Percentiles rank a stretch among this genome's conserved stretches.
phyloP scores from a whole-genome alignment of 2,329 filamentous ascomycete genomes.

The Metarhizium brunneum region DNA sequence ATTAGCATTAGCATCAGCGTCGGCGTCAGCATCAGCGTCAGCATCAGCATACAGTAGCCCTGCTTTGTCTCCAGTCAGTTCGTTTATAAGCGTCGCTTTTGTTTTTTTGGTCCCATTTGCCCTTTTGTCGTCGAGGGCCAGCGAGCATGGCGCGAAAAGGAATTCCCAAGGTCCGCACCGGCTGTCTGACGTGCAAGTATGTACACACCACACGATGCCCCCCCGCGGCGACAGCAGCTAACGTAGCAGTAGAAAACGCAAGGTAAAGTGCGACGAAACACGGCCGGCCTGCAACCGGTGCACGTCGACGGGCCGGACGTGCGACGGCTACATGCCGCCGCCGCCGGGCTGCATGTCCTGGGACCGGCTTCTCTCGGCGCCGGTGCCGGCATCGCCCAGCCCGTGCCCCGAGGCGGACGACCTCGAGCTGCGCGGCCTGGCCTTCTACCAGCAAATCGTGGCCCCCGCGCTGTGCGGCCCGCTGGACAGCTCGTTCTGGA shows the following conservation, averaged over 20 bases:
- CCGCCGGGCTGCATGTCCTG: slow-evolving; percentile 20
- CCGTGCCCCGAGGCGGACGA: slow-evolving; percentile 10
- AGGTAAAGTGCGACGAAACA: slow-evolving; percentile 48
- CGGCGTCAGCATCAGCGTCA: too few species aligned
- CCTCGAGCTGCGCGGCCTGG: slow-evolving; percentile 22
- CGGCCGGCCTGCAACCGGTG: slow-evolving; percentile 43
- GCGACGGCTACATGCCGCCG: slow-evolving; percentile 42
- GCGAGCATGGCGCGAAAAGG: slow-evolving; percentile 15
- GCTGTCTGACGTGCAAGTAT: slow-evolving; percentile 46
- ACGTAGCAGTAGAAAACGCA: slow-evolving; percentile 32
- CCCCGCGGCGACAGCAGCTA: slow-evolving; percentile 17
- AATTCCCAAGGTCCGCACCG: slow-evolving; percentile 30
- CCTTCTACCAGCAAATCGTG: slow-evolving; percentile 28
- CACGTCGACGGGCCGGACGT: slow-evolving; percentile 40
- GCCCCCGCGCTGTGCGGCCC: slow-evolving; percentile 26
- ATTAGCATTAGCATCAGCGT: too few species aligned
- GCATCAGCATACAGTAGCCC: too few species aligned
- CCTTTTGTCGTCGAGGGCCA: not conserved
- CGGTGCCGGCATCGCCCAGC: slow-evolving; percentile 11
- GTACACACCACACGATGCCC: not conserved
- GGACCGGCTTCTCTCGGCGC: slow-evolving; percentile 23
- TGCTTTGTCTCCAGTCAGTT: too few species aligned
- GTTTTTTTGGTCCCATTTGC: too few species aligned
- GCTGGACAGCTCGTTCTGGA: slow-evolving; percentile 31
- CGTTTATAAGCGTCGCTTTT: too few species aligned